Conservation (phyloP, 202 grass and related monocot genomes). For the Musa balbisiana region DNA sequence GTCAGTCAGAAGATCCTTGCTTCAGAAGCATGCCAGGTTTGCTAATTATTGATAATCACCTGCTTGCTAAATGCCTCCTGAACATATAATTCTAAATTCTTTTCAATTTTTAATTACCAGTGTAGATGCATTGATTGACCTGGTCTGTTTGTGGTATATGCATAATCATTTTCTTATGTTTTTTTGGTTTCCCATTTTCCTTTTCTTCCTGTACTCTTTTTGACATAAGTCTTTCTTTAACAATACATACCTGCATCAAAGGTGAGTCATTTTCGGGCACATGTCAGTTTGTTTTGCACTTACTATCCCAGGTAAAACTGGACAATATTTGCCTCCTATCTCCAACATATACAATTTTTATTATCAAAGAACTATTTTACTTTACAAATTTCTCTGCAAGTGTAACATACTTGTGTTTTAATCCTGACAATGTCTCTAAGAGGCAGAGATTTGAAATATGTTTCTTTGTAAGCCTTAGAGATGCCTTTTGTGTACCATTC, state of each 20-base stretch:
- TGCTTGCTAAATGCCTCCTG: neutral
- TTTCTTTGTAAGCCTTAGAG: neutral
- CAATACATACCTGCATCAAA: neutral
- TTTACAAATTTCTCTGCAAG: neutral
- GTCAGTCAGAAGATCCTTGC: constrained; percentile 80
- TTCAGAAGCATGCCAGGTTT: constrained; percentile 93
- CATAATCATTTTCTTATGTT: neutral
- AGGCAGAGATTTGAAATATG: neutral
- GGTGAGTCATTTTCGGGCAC: neutral
- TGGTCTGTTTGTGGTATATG: neutral
- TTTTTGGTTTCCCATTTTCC: neutral
- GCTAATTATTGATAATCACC: constrained; percentile 8
- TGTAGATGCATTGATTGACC: neutral
- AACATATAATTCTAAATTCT: neutral
- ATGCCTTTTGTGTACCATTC: neutral
- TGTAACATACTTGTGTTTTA: neutral
- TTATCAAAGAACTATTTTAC: neutral
- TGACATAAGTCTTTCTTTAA: neutral
- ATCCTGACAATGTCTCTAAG: neutral
- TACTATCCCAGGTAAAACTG: neutral
- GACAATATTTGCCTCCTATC: neutral
- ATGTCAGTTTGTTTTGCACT: too few relatives aligned
- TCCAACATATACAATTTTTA: neutral
- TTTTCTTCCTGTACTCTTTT: neutral
- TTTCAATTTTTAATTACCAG: neutral